These are phyloP conservation scores for Trametes hirsuta DNA, from an alignment of 1,284 basidiomycete species.

Conservation along the genomic window DNA sequence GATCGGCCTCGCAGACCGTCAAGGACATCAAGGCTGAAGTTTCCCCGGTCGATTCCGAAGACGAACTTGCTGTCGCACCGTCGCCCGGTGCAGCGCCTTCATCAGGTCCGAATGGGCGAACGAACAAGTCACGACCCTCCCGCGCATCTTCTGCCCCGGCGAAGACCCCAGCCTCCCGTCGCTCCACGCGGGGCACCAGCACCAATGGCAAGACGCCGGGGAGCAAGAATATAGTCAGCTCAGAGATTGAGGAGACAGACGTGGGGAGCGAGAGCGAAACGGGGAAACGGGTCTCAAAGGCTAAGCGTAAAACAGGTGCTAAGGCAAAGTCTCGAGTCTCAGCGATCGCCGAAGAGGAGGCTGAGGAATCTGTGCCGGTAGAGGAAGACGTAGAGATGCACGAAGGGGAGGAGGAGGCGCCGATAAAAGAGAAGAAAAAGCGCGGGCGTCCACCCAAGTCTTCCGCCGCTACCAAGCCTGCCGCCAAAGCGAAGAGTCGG, in stretches of 20 bases:
- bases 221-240: conserved; percentile 22
- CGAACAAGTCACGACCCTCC: conserved; percentile 27
- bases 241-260: conserved; percentile 32
- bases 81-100: conserved; percentile 7
- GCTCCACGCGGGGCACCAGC: conserved; percentile 35
- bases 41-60: conserved; percentile 24
- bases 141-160: conserved; percentile 17
- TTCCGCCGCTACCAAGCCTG: conserved; percentile 11
- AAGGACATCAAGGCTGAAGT: conserved; percentile 6
- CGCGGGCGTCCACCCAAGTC: conserved; percentile 29
- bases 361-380: conserved; percentile 21
- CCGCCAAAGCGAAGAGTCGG: conserved; percentile 13
- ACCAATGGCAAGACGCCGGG: conserved; percentile 28
- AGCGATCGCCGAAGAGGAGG: conserved; percentile 36
- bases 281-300: conserved; percentile 30
- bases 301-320: conserved; percentile 31
- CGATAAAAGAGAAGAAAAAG: conserved; percentile 26
- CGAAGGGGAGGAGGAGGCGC: conserved; percentile 11
- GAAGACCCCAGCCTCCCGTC: conserved; percentile 35
- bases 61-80: conserved; percentile 25
- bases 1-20: conserved; percentile 24
- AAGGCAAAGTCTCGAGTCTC: conserved; percentile 36
- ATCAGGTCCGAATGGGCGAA: conserved; percentile 10
- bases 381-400: conserved; percentile 24
- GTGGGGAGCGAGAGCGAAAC: conserved; percentile 30